Evolutionary conservation across 2,329 filamentous ascomycete genomes (phyloP), one percentile per base, ranked within the genome.

Genomic region (Nannizziopsis arthrosporioides): DNA sequence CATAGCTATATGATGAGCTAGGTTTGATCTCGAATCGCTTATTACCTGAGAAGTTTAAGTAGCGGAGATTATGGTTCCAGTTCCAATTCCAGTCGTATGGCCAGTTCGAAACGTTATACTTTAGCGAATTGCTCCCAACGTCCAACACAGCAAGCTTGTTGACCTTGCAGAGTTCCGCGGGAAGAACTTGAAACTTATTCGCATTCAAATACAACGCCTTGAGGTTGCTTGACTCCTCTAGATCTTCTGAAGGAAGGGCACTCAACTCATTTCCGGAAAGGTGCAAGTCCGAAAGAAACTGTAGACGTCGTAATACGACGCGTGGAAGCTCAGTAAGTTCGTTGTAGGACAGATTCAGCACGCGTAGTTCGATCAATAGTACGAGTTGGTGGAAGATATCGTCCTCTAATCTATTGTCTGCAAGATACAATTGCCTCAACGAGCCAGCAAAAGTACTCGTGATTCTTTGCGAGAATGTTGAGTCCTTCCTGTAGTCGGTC

Each of bases 21-120:
- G 78, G 78, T 59, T 81, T 82, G 69, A 98, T 96, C 66, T 98
- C 92, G 31, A 98, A 70, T 44, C 90, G 81, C 66, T 94, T 95
- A 70, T 98, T 98, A 44, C 92, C 92, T 0, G 90, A 96, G 60
- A 98, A 74, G 61, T 96, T 98, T 53, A 98, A 81, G 61, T 93
- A 98, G 54, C 89, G 84, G 55, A 98, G 71, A 58, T 95, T 93
- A 42, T 85, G 86, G 60, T 98, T 98, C 74, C 92, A 85, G 61
- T 96, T 96, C 92, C 92, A 98, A 60, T 98, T 98, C 92, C 92
- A 98, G 63, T 98, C 92, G 62, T 98, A 98, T 0, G 90, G 92
- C 74, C 94, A 94, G 61, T 98, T 98, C 27, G 88, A 92, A 42
- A 98, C 93, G 63, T 98, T 98, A 75, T 98, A 98, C 66, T 96